Evolutionary conservation across 352 stramenopile genomes (phyloP), one percentile per base, ranked within the genome.

Genomic region (Phytophthora citrophthora): DNA sequence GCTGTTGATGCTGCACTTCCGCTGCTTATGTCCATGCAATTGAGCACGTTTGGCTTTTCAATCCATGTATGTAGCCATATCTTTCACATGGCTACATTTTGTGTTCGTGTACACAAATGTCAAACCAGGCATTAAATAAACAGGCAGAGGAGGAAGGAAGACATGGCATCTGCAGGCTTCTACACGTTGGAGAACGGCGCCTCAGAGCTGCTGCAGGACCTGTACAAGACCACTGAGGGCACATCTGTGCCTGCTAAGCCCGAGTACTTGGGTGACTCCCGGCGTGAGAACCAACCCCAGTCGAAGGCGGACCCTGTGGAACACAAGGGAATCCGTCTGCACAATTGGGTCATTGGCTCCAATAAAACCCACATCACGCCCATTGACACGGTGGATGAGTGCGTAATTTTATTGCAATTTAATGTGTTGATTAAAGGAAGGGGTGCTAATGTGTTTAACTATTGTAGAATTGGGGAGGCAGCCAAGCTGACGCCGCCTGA

Each of bases 361-460:
- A 90, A 91, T 45, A 94, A 94, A 70, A 92, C 80, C 23, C 86
- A 94, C 53, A 94, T 94, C 50, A 92, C 83, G 57, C 86, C 86
- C 15, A 70, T 94, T 26, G 79, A 94, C 48, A 74, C 73, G 15
- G 68, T 94, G 26, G 81, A 92, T 50, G 66, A 83, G 78, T 91
- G 60, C 31, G 79, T 74, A 15, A 32, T 34, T n/a, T 9, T 27
- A 31, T 10, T 23, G 18, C 16, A 32, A 11, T 39, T 29, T 7
- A 9, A 13, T 34, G 29, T 4, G 29, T 10, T 26, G 2, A 24
- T 32, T 41, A 4, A n/a, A 48, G 7, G 16, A 40, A 7, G 7
- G 5, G 26, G 23, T 51, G 23, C 18, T 62, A 36, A 65, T 55
- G 18, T 51, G 9, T 8, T 46, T 23, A 68, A 54, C 16, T 61